Percentiles rank a stretch among this genome's conserved stretches.
Evolutionary conservation across 2,329 filamentous ascomycete species (phyloP).

Genomic region (Coniochaeta prunicola): DNA sequence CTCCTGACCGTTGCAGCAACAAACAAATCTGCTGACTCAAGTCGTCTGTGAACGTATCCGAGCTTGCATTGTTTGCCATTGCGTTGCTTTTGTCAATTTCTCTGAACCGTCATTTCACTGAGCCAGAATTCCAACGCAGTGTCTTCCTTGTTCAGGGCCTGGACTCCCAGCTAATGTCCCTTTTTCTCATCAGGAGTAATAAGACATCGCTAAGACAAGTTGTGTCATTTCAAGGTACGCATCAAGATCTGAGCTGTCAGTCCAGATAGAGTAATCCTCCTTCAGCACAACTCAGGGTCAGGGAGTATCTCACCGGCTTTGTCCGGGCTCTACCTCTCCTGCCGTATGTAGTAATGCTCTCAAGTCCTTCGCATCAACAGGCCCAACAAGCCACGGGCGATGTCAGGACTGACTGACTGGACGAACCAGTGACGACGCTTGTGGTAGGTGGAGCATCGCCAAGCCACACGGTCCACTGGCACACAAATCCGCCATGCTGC

Average conservation of each 20-base stretch:
- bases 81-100: background rate
- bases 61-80: background rate
- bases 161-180: background rate
- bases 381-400: background rate
- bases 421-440: background rate
- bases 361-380: background rate
- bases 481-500: background rate
- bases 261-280: background rate
- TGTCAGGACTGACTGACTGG: background rate
- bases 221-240: background rate
- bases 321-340: background rate
- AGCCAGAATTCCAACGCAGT: background rate
- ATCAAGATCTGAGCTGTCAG: background rate
- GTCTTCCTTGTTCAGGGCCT: background rate
- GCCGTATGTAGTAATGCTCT: no score
- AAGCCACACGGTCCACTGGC: background rate
- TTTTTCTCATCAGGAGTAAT: background rate
- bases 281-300: background rate
- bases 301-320: background rate
- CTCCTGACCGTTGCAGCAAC: conserved; percentile 17
- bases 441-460: background rate
- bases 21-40: conserved; percentile 8
- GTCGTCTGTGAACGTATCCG: background rate
- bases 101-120: background rate
- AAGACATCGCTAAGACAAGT: background rate